Percentiles rank a stretch among this genome's conserved stretches.
Evolutionary conservation across 2,329 filamentous ascomycete species (phyloP).

Genomic region (Huntiella omanensis): DNA sequence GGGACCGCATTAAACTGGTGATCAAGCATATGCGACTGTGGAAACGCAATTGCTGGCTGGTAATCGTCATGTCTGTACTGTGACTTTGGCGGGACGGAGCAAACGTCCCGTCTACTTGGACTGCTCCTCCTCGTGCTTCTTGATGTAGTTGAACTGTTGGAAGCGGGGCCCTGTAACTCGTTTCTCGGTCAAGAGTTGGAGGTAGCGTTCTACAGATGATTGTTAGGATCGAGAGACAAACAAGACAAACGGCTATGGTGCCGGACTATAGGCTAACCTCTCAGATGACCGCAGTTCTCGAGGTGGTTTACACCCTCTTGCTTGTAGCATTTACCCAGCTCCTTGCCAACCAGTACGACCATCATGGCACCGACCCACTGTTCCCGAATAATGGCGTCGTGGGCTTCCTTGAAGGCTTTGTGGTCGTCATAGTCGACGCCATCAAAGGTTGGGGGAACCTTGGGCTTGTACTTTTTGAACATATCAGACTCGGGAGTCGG

Average conservation of each 20-base stretch:
- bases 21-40: neutral
- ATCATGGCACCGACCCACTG: conserved; percentile 87
- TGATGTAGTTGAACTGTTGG: conserved; percentile 57
- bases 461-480: conserved; percentile 71
- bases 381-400: conserved; percentile 66
- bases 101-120: neutral
- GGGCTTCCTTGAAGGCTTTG: conserved; percentile 60
- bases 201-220: conserved; percentile 47
- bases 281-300: conserved; percentile 65
- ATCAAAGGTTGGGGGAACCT: conserved; percentile 64
- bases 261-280: conserved; percentile 40
- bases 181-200: conserved; percentile 56
- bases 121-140: conserved; percentile 25
- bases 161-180: conserved; percentile 66
- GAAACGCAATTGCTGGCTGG: conserved; percentile 7
- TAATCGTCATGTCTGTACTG: conserved; percentile 9
- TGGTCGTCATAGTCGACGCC: conserved; percentile 77
- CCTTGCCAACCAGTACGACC: conserved; percentile 62
- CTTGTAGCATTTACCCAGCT: conserved; percentile 73
- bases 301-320: conserved; percentile 72
- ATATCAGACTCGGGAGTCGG: conserved; percentile 66
- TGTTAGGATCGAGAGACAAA: conserved; percentile 8
- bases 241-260: neutral
- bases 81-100: neutral
- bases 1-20: conserved; percentile 6